A percentile compares a stretch with the other conserved stretches of the same genome.
phyloP scores from a whole-genome alignment of 208 protist genomes.

The Crithidia brevicula region DNA sequence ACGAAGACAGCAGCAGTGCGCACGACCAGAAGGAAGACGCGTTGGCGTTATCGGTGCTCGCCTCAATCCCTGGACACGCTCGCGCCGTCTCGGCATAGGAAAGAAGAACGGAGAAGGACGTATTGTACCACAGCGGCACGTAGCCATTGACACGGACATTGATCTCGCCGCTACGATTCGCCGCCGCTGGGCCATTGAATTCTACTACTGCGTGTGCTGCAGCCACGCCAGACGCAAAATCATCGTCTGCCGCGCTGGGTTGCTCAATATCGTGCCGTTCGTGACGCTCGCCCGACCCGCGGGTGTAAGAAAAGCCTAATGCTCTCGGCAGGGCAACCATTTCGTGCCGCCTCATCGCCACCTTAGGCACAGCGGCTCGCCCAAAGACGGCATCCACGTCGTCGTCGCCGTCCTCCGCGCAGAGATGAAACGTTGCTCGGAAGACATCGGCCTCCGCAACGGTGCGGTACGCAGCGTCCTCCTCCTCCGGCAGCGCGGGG shows the following conservation, averaged over 20 bases:
- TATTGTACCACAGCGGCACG: constrained; percentile 55
- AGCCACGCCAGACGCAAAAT: no score
- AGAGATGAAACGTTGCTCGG: not conserved
- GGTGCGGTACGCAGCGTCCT: not conserved
- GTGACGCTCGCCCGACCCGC: no score
- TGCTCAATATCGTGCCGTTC: no score
- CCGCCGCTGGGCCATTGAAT: not conserved
- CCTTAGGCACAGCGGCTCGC: no score
- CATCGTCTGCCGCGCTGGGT: no score
- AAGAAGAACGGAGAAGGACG: constrained; percentile 47
- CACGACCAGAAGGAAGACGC: constrained; percentile 1
- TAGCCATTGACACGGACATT: constrained; percentile 50
- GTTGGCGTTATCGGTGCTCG: not conserved
- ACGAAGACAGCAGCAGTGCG: constrained; percentile 16
- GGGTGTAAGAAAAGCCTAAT: not conserved
- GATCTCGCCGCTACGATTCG: constrained; percentile 21
- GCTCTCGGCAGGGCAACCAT: not conserved
- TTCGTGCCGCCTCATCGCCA: not conserved
- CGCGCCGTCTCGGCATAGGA: constrained; percentile 4
- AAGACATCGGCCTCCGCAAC: constrained; percentile 10
- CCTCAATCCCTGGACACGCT: constrained; percentile 11
- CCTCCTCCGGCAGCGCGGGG: not conserved
- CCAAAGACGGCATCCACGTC: no score
- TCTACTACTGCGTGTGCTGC: no score
- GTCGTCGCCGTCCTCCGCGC: not conserved